A percentile compares a stretch with the other conserved stretches of the same genome.
These are phyloP conservation scores for Eucalyptus caleyi DNA, from an alignment of 345 rosid genomes.

Conservation along the genomic window DNA sequence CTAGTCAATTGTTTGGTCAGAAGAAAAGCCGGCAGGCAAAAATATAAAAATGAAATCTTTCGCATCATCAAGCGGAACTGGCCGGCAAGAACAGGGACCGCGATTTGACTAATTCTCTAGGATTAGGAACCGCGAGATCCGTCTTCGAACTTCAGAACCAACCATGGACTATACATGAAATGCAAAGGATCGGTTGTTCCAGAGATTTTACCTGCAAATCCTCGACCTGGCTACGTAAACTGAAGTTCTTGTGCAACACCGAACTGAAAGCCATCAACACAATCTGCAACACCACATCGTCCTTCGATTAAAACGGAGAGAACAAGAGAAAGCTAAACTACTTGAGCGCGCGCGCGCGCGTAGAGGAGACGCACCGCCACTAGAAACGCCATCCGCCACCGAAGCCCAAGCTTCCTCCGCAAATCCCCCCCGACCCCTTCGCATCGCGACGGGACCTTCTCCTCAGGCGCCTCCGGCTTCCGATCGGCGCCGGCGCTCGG, in stretches of 20 bases:
- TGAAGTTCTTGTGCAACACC: constrained; percentile 41
- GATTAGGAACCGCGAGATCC: background rate
- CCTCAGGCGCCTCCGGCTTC: background rate
- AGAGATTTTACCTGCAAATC: constrained; percentile 30
- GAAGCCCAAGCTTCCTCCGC: constrained; percentile 11
- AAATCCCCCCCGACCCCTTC: background rate
- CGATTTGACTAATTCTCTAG: background rate
- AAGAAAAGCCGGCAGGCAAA: background rate
- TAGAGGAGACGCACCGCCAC: constrained; percentile 18
- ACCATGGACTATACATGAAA: background rate
- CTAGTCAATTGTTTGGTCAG: background rate
- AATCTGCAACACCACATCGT: constrained; percentile 23
- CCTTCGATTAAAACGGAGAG: background rate
- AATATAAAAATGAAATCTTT: background rate
- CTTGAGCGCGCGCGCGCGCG: background rate
- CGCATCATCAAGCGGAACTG: background rate
- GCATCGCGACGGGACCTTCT: background rate
- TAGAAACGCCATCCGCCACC: constrained; percentile 29
- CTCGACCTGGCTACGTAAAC: constrained; percentile 28
- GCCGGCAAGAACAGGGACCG: background rate
- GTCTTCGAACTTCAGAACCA: background rate
- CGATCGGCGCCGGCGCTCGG: background rate
- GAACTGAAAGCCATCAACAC: constrained; percentile 30
- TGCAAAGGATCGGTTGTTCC: background rate
- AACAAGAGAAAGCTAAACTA: background rate